Conservation (phyloP, 352 stramenopile genomes). For the Phytopythium boreale region DNA sequence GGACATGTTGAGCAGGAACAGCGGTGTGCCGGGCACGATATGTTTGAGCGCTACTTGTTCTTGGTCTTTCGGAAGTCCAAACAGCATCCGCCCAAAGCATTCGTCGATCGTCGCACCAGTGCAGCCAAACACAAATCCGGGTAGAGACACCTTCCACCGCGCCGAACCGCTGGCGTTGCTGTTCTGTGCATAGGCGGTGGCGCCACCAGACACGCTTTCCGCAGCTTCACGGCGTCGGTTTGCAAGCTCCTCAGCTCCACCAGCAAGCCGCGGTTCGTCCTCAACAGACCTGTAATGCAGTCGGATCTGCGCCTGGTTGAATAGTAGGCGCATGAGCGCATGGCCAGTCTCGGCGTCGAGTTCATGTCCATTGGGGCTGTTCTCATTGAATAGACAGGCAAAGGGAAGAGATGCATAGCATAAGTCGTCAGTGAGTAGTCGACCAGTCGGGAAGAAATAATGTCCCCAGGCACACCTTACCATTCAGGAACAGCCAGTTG, state of each 20-base stretch:
- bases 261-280: constrained; percentile 70
- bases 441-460: background rate
- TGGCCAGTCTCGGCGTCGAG: constrained; percentile 67
- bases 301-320: constrained; percentile 80
- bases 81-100: constrained; percentile 83
- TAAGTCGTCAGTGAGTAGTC: constrained; percentile 5
- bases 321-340: constrained; percentile 68
- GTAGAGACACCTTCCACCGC: constrained; percentile 44
- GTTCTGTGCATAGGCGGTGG: constrained; percentile 4
- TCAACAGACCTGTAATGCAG: constrained; percentile 83
- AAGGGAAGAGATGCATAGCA: constrained; percentile 3
- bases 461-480: constrained; percentile 25
- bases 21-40: constrained; percentile 67
- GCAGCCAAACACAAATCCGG: constrained; percentile 85
- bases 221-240: constrained; percentile 66
- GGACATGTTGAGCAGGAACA: constrained; percentile 86
- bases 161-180: constrained; percentile 9
- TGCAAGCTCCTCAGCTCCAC: constrained; percentile 72
- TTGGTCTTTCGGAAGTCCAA: constrained; percentile 73
- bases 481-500: constrained; percentile 49
- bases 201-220: constrained; percentile 54
- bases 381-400: background rate
- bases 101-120: constrained; percentile 83
- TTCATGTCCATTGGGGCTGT: constrained; percentile 66
- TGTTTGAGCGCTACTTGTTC: constrained; percentile 59